Evolutionary conservation across 1,284 basidiomycete genomes (phyloP).

Genomic region (Malassezia psittaci): DNA sequence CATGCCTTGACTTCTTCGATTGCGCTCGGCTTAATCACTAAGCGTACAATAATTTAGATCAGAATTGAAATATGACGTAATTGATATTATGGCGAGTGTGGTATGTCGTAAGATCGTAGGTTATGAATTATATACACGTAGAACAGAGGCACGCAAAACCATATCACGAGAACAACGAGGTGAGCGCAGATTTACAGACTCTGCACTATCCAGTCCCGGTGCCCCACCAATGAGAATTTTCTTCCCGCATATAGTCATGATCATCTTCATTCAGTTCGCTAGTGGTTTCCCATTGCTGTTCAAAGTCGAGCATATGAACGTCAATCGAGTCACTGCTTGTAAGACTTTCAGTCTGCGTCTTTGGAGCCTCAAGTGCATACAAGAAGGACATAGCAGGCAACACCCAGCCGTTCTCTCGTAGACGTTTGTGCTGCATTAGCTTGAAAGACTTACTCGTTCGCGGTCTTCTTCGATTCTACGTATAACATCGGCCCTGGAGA

Average conservation of each 20-base stretch:
- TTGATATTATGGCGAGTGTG: not conserved
- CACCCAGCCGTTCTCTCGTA: slow-evolving; percentile 79
- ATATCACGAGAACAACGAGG: not conserved
- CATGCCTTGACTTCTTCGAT: not conserved
- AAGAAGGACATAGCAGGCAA: slow-evolving; percentile 56
- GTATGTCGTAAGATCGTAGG: too few relatives aligned
- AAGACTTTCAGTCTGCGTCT: not conserved
- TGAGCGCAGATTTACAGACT: not conserved
- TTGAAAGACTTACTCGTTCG: slow-evolving; percentile 7
- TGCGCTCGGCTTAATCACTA: too few relatives aligned
- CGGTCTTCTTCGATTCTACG: slow-evolving; percentile 62
- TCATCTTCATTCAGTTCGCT: slow-evolving; percentile 32
- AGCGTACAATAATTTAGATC: too few relatives aligned
- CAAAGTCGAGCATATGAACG: slow-evolving; percentile 24
- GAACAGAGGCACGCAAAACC: too few relatives aligned
- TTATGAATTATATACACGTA: too few relatives aligned
- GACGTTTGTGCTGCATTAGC: slow-evolving; percentile 61
- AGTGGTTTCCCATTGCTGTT: slow-evolving; percentile 26
- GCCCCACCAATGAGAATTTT: slow-evolving; percentile 23
- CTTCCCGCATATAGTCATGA: slow-evolving; percentile 19
- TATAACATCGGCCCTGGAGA: slow-evolving; percentile 56
- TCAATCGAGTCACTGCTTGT: not conserved
- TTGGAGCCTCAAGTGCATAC: slow-evolving; percentile 3
- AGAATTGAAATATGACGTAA: not conserved
- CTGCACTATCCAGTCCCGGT: not conserved